phyloP scores from a whole-genome alignment of 352 stramenopile genomes.

The Elongisporangium prolatum region DNA sequence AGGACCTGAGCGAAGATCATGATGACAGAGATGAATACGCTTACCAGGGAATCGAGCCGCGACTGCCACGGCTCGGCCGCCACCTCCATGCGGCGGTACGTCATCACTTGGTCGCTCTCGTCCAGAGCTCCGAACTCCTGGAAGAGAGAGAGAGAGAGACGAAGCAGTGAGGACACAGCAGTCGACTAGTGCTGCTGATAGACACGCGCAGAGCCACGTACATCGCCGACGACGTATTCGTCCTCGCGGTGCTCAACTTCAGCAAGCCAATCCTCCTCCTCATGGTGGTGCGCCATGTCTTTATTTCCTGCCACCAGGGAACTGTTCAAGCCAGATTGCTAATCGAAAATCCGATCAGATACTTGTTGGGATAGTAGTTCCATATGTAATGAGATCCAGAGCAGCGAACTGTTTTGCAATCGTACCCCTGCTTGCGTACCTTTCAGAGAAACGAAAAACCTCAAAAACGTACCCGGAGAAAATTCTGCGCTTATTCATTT shows the following conservation, averaged over 20 bases:
- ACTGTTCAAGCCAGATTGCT: background rate
- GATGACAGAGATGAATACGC: background rate
- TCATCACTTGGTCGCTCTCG: slow-evolving; percentile 46
- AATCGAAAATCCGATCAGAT: background rate
- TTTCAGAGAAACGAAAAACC: slow-evolving; percentile 4
- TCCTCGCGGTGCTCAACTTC: slow-evolving; percentile 39
- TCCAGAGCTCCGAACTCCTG: slow-evolving; percentile 40
- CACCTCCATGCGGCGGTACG: slow-evolving; percentile 54
- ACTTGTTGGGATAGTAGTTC: background rate
- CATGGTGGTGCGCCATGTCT: slow-evolving; percentile 49
- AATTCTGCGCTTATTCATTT: background rate
- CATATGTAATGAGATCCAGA: background rate
- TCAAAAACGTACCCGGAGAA: background rate
- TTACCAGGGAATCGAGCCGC: slow-evolving; percentile 56
- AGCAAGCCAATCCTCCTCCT: slow-evolving; percentile 67
- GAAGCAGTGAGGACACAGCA: background rate
- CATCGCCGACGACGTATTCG: slow-evolving; percentile 59
- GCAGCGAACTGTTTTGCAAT: slow-evolving; percentile 8
- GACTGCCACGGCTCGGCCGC: slow-evolving; percentile 51
- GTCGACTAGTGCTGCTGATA: background rate
- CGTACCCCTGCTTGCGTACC: background rate
- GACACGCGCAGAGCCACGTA: slow-evolving; percentile 11
- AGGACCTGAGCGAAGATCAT: background rate
- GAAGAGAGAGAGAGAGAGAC: background rate
- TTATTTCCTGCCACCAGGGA: slow-evolving; percentile 12